Base-by-base conservation (phyloP, 2,329 filamentous ascomycete species). In the Epichloe glyceriae region DNA sequence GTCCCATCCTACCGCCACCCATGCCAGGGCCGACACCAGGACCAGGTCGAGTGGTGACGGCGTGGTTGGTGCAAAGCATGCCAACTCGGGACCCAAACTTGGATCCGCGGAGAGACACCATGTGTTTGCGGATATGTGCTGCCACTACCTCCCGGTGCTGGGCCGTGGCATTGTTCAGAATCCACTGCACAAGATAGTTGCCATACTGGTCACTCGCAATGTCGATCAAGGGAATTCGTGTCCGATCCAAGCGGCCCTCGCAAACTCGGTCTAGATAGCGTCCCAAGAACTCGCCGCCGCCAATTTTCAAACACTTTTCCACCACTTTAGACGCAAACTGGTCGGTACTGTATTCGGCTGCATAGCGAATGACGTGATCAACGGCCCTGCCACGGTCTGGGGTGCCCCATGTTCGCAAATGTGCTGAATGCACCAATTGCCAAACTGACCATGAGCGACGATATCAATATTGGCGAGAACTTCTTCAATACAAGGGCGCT, bases 341-440 rank as follows among this genome's bases (percentile, higher is more conserved):
- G 60, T 98, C 93, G 79, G 95, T 96, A 69, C 91, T 97, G 70
- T 97, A 98, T 69, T 96, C 90, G 15, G 88, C 86, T 34, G 90
- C 88, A 68, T 88, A 95, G 56, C 85, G 85, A 58, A 98, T 85
- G 62, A 98, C 91, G 67, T 97, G 91, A 59, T 98, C 91, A 61
- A 96, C 85, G 43, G 94, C 93, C 58, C 90, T 85, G 68, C 85
- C 91, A 60, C 91, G 90, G 68, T 98, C 94, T 40, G 85, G 83
- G 90, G 86, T 52, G 85, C 85, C 47, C 94, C 91, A 64, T 98
- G 93, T 68, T 98, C 93, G 69, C 93, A 98, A 60, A 98, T 89
- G 69, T 98, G 93, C 70, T 98, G 93, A 61, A 98, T 97, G 72
- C 93, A 98, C 93, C 93, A 98, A 67, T 98, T 98, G 51, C 93